Evolutionary conservation across 129 eudicot species (phyloP).

Genomic region (Cynara cardunculus): DNA sequence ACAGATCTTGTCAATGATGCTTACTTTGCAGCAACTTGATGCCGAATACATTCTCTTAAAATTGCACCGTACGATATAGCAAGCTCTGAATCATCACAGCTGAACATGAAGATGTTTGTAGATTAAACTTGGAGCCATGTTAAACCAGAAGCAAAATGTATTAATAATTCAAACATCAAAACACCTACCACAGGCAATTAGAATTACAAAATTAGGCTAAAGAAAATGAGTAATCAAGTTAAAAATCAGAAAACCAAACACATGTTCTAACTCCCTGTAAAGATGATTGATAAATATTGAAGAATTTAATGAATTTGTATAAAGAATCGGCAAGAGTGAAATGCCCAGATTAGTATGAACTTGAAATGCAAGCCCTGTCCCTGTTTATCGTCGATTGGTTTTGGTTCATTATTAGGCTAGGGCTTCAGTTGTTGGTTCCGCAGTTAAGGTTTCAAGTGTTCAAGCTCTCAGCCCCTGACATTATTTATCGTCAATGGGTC

Average conservation of each 20-base stretch:
- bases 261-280: background rate
- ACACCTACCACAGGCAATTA: background rate
- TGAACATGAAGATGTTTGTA: conserved; percentile 24
- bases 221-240: background rate
- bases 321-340: background rate
- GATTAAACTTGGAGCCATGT: background rate
- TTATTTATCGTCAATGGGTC: background rate
- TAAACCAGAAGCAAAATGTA: background rate
- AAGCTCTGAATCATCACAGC: conserved; percentile 62
- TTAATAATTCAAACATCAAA: background rate
- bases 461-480: background rate
- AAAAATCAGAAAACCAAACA: background rate
- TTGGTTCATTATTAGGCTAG: no score
- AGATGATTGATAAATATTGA: background rate
- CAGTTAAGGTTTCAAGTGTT: no score
- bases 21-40: conserved; percentile 82
- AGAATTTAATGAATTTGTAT: background rate
- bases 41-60: conserved; percentile 84
- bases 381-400: background rate
- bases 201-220: background rate
- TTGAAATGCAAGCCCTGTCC: background rate
- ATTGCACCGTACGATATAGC: conserved; percentile 78
- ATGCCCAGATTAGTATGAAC: background rate
- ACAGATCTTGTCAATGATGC: conserved; percentile 8
- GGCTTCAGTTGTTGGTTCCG: no score